Evolutionary conservation across 139 green algal genomes (phyloP).

Genomic region (Tetratostichococcus sp.): DNA sequence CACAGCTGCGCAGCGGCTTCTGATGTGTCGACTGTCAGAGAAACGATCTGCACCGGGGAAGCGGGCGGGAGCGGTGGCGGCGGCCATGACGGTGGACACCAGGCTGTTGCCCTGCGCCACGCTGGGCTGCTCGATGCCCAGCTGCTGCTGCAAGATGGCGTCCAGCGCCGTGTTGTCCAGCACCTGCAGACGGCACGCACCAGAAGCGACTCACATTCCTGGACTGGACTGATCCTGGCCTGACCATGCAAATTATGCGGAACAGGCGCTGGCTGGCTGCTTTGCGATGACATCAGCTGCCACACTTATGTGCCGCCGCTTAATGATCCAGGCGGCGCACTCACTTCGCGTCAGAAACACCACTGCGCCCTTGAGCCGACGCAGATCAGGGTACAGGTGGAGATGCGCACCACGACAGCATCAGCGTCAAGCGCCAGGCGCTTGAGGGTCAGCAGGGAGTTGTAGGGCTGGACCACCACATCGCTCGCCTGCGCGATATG

Average conservation of each 20-base stretch:
- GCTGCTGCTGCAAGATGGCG: constrained; percentile 66
- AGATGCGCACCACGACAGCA: constrained; percentile 76
- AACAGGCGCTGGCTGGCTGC: too few relatives aligned
- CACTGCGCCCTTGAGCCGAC: too few relatives aligned
- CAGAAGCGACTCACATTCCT: not conserved
- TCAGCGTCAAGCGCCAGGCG: constrained; percentile 90
- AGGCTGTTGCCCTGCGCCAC: constrained; percentile 88
- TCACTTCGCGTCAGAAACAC: too few relatives aligned
- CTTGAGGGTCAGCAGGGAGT: constrained; percentile 97
- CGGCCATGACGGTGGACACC: constrained; percentile 98
- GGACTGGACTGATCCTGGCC: not conserved
- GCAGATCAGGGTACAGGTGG: not conserved
- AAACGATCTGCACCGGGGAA: constrained; percentile 66
- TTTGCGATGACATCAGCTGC: too few relatives aligned
- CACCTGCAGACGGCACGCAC: constrained; percentile 55
- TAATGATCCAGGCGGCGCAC: too few relatives aligned
- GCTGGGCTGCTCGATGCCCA: constrained; percentile 60
- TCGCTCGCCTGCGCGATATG: not conserved
- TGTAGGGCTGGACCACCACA: constrained; percentile 99
- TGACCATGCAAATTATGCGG: too few relatives aligned
- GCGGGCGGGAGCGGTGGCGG: constrained; percentile 90
- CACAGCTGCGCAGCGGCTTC: too few relatives aligned
- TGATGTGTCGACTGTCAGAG: not conserved
- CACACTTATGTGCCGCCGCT: too few relatives aligned
- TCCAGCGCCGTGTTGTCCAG: constrained; percentile 88